These are phyloP conservation scores for Neodidymelliopsis sp. DNA, from an alignment of 2,329 filamentous ascomycete genomes.

Conservation along the genomic window DNA sequence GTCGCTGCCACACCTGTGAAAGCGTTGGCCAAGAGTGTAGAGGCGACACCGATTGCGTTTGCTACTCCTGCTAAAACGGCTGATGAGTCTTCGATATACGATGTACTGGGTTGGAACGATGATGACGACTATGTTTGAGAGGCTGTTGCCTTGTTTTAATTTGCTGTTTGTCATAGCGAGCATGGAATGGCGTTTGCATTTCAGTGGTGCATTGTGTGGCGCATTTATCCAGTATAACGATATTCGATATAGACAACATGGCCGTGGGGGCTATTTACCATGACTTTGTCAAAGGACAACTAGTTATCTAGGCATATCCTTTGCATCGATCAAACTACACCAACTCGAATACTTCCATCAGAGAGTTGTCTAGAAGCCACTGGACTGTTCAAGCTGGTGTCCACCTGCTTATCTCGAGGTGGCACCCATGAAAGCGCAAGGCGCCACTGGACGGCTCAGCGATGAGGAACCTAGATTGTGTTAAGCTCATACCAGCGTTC, in stretches of 20 bases:
- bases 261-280: background rate
- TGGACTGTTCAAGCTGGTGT: background rate
- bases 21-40: constrained; percentile 1
- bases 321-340: no score
- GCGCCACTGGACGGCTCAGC: constrained; percentile 10
- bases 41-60: constrained; percentile 12
- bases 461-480: background rate
- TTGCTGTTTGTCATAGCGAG: constrained; percentile 47
- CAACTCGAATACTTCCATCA: no score
- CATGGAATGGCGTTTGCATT: constrained; percentile 25
- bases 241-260: background rate
- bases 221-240: constrained; percentile 6
- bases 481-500: constrained; percentile 4
- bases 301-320: no score
- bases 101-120: constrained; percentile 57
- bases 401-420: background rate
- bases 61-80: constrained; percentile 19
- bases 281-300: background rate
- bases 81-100: constrained; percentile 49
- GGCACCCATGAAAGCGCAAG: constrained; percentile 4
- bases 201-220: constrained; percentile 22
- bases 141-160: constrained; percentile 17
- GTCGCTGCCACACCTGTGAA: constrained; percentile 34
- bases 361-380: background rate
- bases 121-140: constrained; percentile 42